Evolutionary conservation across 225 moss, liverwort and hornwort genomes (phyloP).

Genomic region (Bryum argenteum): DNA sequence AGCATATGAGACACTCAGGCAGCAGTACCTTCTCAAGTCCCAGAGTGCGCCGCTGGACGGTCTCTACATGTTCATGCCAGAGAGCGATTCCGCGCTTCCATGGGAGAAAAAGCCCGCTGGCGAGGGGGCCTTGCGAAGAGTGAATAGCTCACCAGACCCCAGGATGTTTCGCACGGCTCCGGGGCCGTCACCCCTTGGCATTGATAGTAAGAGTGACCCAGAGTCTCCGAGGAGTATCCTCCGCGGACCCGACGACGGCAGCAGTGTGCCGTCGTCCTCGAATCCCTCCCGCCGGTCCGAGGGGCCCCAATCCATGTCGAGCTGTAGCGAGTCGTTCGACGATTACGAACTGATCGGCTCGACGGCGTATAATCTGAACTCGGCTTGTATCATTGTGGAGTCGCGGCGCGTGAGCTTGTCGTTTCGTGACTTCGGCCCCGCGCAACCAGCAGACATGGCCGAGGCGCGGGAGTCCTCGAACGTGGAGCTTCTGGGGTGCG

Average conservation of each 20-base stretch:
- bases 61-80: conserved; percentile 23
- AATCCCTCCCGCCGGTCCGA: conserved; percentile 68
- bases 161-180: conserved; percentile 27
- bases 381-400: conserved; percentile 37
- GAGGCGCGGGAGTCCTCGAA: conserved; percentile 15
- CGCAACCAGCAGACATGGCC: conserved; percentile 29
- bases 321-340: conserved; percentile 48
- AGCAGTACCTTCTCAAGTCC: conserved; percentile 32
- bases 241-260: conserved; percentile 71
- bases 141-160: conserved; percentile 25
- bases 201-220: not conserved
- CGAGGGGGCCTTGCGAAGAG: conserved; percentile 18
- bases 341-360: conserved; percentile 27
- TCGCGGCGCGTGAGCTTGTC: conserved; percentile 49
- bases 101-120: conserved; percentile 25
- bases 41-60: conserved; percentile 42
- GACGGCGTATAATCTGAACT: conserved; percentile 21
- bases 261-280: conserved; percentile 61
- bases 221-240: conserved; percentile 77
- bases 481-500: conserved; percentile 31
- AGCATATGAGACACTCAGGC: conserved; percentile 19
- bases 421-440: conserved; percentile 53
- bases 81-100: conserved; percentile 9
- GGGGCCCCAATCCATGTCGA: conserved; percentile 46
- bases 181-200: not conserved